These are phyloP conservation scores for Pelargonium fulgidum DNA, from an alignment of 441 rosid species.

Conservation along the genomic window DNA sequence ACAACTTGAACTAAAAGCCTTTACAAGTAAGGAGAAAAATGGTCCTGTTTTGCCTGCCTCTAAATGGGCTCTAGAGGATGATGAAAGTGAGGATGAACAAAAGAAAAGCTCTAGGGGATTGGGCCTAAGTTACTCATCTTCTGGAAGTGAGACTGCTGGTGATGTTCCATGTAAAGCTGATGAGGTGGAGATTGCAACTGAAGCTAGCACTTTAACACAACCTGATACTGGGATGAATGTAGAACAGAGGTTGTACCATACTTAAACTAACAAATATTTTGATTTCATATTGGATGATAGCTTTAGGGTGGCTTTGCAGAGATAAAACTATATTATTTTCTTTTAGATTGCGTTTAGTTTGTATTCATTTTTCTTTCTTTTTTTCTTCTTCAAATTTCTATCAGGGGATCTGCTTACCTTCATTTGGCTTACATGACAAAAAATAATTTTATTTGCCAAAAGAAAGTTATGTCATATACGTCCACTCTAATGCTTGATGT, in stretches of 20 bases:
- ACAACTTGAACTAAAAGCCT: slow-evolving; percentile 60
- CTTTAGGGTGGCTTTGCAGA: neutral
- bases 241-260: slow-evolving; percentile 60
- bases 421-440: neutral
- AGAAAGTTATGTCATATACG: neutral
- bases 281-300: neutral
- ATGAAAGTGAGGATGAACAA: slow-evolving; percentile 79
- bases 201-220: slow-evolving; percentile 40
- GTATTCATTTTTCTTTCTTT: neutral
- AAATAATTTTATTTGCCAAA: neutral
- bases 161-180: slow-evolving; percentile 51
- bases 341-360: neutral
- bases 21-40: slow-evolving; percentile 56
- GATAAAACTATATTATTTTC: neutral
- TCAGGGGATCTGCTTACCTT: neutral
- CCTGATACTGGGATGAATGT: slow-evolving; percentile 67
- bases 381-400: no score
- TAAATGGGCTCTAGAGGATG: slow-evolving; percentile 95
- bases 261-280: neutral
- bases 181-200: slow-evolving; percentile 50
- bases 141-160: slow-evolving; percentile 83
- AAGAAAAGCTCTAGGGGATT: slow-evolving; percentile 48
- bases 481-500: neutral
- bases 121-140: slow-evolving; percentile 79
- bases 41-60: slow-evolving; percentile 84